Conservation (phyloP, 345 rosid species). For the Camelina laxa region DNA sequence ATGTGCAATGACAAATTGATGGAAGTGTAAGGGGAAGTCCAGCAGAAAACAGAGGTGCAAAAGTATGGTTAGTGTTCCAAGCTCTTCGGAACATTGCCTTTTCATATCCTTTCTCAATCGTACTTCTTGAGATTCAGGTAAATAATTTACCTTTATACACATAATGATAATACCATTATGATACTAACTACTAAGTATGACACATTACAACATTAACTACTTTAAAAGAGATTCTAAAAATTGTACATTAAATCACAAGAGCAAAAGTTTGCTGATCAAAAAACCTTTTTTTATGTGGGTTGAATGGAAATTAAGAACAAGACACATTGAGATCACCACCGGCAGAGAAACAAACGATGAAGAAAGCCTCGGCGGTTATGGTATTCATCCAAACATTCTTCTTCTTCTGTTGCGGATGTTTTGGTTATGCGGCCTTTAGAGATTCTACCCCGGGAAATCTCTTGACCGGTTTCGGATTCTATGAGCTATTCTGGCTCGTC, state of each 20-base stretch:
- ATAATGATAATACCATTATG: neutral
- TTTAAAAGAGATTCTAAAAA: too few relatives aligned
- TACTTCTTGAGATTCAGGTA: constrained; percentile 84
- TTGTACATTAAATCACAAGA: too few relatives aligned
- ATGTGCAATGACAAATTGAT: constrained; percentile 44
- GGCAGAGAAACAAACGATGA: constrained; percentile 74
- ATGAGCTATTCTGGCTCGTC: constrained; percentile 77
- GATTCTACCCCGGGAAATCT: constrained; percentile 77
- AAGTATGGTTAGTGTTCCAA: constrained; percentile 72
- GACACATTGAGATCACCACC: constrained; percentile 81
- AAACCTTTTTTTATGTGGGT: too few relatives aligned
- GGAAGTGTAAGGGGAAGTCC: constrained; percentile 69
- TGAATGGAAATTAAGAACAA: too few relatives aligned
- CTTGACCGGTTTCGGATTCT: constrained; percentile 79
- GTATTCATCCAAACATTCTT: constrained; percentile 58
- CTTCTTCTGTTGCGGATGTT: constrained; percentile 76
- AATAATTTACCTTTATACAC: neutral
- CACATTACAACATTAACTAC: too few relatives aligned
- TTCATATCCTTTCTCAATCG: constrained; percentile 66
- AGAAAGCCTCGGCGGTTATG: constrained; percentile 65
- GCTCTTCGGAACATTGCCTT: constrained; percentile 86
- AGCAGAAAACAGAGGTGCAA: constrained; percentile 56
- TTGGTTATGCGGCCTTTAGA: constrained; percentile 87
- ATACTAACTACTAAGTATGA: too few relatives aligned
- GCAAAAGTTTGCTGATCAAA: too few relatives aligned